phyloP scores from a whole-genome alignment of 441 rosid species.

The Erodium trifolium region DNA sequence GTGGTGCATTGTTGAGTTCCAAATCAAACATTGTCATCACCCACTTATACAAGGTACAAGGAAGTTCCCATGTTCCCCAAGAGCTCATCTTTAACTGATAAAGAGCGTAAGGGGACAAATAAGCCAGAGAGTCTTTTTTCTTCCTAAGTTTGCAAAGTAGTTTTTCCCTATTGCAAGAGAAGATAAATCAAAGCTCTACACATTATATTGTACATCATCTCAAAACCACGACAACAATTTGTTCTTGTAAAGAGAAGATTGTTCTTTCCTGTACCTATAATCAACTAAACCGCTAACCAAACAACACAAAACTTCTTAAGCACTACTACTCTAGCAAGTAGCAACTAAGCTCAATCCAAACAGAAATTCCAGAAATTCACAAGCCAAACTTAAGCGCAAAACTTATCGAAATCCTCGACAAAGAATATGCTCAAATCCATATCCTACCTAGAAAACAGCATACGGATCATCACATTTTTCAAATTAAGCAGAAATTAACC shows the following conservation, averaged over 20 bases:
- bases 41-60: slow-evolving; percentile 38
- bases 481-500: not conserved
- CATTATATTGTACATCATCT: not conserved
- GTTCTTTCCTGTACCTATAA: too few species aligned
- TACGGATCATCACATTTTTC: not conserved
- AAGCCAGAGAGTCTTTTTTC: not conserved
- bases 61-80: slow-evolving; percentile 12
- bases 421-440: not conserved
- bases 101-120: not conserved
- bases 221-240: not conserved
- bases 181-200: not conserved
- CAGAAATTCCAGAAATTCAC: not conserved
- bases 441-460: not conserved
- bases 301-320: not conserved
- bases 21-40: slow-evolving; percentile 57
- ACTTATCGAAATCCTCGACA: not conserved
- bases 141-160: not conserved
- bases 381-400: not conserved
- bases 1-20: slow-evolving; percentile 37
- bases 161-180: not conserved
- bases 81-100: slow-evolving; percentile 40
- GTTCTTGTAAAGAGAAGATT: not conserved
- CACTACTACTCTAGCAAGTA: not conserved
- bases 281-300: not conserved
- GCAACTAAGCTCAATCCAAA: not conserved